Evolutionary conservation across 768 basidiomycete species (phyloP).

Genomic region (Pisolithus microcarpus): DNA sequence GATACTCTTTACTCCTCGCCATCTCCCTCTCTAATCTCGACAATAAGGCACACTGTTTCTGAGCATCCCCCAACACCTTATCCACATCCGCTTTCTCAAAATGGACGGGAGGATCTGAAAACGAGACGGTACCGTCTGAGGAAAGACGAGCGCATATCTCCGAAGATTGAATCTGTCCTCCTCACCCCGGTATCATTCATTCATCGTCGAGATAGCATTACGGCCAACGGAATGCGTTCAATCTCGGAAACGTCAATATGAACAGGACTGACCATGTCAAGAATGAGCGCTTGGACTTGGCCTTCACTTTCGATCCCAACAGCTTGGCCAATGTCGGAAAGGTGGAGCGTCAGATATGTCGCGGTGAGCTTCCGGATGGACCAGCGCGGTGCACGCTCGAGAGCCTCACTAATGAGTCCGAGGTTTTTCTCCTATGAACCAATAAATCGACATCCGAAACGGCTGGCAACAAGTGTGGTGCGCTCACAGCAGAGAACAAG

Average conservation of each 20-base stretch:
- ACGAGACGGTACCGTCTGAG: slow-evolving; percentile 64
- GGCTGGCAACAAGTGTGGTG: background rate
- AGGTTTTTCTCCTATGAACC: slow-evolving; percentile 56
- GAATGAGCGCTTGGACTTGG: slow-evolving; percentile 50
- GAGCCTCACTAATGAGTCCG: slow-evolving; percentile 61
- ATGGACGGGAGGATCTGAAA: slow-evolving; percentile 54
- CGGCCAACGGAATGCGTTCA: background rate
- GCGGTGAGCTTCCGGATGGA: slow-evolving; percentile 71
- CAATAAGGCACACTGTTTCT: slow-evolving; percentile 34
- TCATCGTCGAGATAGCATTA: no score
- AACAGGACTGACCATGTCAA: slow-evolving; percentile 61
- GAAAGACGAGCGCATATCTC: slow-evolving; percentile 68
- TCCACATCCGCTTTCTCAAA: slow-evolving; percentile 61
- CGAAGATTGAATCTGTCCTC: slow-evolving; percentile 54
- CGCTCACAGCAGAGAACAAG: slow-evolving; percentile 46
- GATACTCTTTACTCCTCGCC: slow-evolving; percentile 61
- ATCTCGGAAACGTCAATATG: background rate
- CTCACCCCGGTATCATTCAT: background rate
- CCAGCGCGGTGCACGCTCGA: slow-evolving; percentile 71
- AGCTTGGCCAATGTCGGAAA: slow-evolving; percentile 59
- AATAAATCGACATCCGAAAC: background rate
- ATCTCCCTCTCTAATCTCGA: slow-evolving; percentile 27
- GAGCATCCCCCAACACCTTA: slow-evolving; percentile 43
- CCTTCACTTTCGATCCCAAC: slow-evolving; percentile 40
- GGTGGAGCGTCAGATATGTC: slow-evolving; percentile 73